Evolutionary conservation across 2,329 filamentous ascomycete species (phyloP).

Genomic region (Beauveria pseudobassiana): DNA sequence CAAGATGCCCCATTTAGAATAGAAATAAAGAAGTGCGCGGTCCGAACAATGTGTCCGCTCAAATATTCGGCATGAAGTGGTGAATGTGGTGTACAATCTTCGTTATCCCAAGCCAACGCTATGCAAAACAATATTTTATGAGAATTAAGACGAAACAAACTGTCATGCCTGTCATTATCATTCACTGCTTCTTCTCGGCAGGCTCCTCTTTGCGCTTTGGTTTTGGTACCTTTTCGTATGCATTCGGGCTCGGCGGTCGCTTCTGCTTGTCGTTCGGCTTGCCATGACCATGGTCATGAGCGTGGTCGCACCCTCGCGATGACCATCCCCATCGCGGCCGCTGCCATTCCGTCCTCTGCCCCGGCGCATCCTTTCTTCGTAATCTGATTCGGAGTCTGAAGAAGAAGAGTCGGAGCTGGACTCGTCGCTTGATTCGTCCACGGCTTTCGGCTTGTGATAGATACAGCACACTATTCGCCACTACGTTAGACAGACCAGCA

Average conservation of each 20-base stretch:
- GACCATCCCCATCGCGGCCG: constrained; percentile 30
- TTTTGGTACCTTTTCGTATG: constrained; percentile 67
- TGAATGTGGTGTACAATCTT: no score
- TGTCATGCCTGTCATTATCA: no score
- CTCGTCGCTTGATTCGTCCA: constrained; percentile 74
- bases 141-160: background rate
- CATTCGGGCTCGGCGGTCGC: constrained; percentile 63
- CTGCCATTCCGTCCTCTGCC: constrained; percentile 27
- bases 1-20: background rate
- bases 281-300: constrained; percentile 25
- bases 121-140: background rate
- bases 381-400: constrained; percentile 42
- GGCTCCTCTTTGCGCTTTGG: constrained; percentile 28
- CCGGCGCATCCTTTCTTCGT: constrained; percentile 26
- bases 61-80: no score
- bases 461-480: constrained; percentile 81
- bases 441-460: constrained; percentile 77
- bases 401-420: constrained; percentile 49
- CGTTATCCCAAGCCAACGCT: background rate
- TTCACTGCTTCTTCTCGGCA: constrained; percentile 14
- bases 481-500: background rate
- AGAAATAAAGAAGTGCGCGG: background rate
- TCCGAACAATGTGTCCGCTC: background rate
- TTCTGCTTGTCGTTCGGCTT: constrained; percentile 30
- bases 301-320: constrained; percentile 20